phyloP scores from a whole-genome alignment of 2,329 filamentous ascomycete genomes.

The Monosporascus ibericus region DNA sequence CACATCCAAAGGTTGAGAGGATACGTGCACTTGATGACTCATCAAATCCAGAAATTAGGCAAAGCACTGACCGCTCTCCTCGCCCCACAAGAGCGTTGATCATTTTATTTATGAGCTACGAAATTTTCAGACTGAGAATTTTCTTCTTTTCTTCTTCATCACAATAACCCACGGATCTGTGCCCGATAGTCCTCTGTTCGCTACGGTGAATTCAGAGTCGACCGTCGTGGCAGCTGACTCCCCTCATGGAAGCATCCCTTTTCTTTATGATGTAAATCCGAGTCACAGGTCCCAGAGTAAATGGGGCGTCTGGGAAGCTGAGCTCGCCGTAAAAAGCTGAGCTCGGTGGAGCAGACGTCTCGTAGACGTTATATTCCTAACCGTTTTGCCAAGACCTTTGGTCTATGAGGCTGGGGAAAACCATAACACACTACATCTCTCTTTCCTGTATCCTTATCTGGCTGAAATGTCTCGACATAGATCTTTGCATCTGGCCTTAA shows the following conservation, averaged over 20 bases:
- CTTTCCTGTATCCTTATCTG: not conserved
- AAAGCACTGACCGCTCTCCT: not conserved
- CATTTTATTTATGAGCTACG: constrained; percentile 6
- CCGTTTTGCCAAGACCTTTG: constrained; percentile 87
- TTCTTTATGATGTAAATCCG: constrained; percentile 74
- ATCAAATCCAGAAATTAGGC: not conserved
- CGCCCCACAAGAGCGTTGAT: not conserved
- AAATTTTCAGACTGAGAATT: constrained; percentile 25
- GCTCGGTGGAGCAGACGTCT: constrained; percentile 51
- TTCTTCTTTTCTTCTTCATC: constrained; percentile 30
- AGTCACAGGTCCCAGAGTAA: constrained; percentile 94
- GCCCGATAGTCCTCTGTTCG: constrained; percentile 68
- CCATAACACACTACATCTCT: constrained; percentile 70
- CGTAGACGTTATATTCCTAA: constrained; percentile 79
- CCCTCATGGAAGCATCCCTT: constrained; percentile 71
- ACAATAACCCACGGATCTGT: constrained; percentile 67
- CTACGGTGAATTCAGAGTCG: constrained; percentile 59
- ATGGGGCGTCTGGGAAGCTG: constrained; percentile 51
- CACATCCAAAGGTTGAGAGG: too few relatives aligned
- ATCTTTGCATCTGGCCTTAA: too few relatives aligned
- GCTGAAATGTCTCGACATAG: not conserved
- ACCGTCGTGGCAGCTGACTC: constrained; percentile 80
- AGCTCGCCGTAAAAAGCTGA: constrained; percentile 64
- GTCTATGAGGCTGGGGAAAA: constrained; percentile 86
- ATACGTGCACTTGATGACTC: not conserved